Evolutionary conservation across 2,329 filamentous ascomycete genomes (phyloP), one percentile per base, ranked within the genome.

Genomic region (Stagonosporopsis cucurbitacearum): DNA sequence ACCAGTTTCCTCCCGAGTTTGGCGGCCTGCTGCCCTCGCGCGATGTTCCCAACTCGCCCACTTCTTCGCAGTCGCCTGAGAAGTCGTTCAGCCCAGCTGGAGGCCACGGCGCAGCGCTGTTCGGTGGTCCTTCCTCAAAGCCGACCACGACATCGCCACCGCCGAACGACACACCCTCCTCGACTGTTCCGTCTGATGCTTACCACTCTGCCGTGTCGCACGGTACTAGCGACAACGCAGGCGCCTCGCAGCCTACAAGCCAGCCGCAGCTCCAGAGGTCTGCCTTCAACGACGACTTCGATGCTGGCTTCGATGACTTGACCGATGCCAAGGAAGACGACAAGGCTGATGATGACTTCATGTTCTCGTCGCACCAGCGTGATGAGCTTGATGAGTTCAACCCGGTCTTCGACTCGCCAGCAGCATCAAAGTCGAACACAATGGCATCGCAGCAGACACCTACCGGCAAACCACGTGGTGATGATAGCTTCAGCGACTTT

Each of bases 221-320:
- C 25, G 69, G 73, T 12, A 73, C 69, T 32, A 66, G 54, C 20
- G 71, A 72, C 11, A 76, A 75, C 54, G 70, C 70, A 53, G 68
- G 65, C 15, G 58, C 70, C 15, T 71, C 69, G 3, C 66, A 69
- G 3, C 49, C 63, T 19, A 45, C 53, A 30, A 73, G 74, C 50
- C 70, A 71, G 22, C 65, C 72, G 32, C 74, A 76, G 55, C 69
- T 78, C 1, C 67, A 75, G 15, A 80, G 80, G 61, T 77, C 82
- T 20, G 82, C 85, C 1, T 91, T 92, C 71, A 88, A 90, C 58
- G 82, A 84, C 50, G 90, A 92, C 46, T 86, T 92, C 57, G 90
- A 92, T 45, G 85, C 88, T 62, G 90, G 92, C 37, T 95, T 95
- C 64, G 89, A 91, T 66, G 91, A 91, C 51, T 84, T 96, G 15